phyloP scores from a whole-genome alignment of 805 yeast genomes.

The Isabelozyma heimii region DNA sequence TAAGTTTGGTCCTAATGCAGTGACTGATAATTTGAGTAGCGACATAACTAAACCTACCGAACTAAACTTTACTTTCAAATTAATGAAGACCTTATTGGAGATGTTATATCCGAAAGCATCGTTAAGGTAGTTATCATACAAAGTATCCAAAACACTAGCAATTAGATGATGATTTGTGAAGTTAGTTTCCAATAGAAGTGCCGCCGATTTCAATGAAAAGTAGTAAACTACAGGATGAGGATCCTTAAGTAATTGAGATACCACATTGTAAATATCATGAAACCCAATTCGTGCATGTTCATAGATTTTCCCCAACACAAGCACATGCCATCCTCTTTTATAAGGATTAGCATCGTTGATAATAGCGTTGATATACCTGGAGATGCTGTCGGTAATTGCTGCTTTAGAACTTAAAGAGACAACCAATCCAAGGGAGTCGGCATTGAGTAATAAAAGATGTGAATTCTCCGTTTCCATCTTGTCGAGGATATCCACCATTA shows the following conservation, averaged over 20 bases:
- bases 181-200: slow-evolving; percentile 55
- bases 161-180: slow-evolving; percentile 44
- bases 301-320: slow-evolving; percentile 29
- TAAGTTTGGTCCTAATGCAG: slow-evolving; percentile 38
- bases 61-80: slow-evolving; percentile 31
- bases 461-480: slow-evolving; percentile 38
- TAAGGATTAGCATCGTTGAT: slow-evolving; percentile 64
- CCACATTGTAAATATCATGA: slow-evolving; percentile 50
- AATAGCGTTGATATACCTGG: slow-evolving; percentile 51
- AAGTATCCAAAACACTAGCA: slow-evolving; percentile 32
- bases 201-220: slow-evolving; percentile 63
- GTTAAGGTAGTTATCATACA: slow-evolving; percentile 31
- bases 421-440: slow-evolving; percentile 59
- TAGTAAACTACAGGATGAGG: slow-evolving; percentile 84
- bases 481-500: slow-evolving; percentile 51
- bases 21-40: slow-evolving; percentile 28
- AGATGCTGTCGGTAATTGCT: slow-evolving; percentile 11
- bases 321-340: slow-evolving; percentile 45
- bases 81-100: slow-evolving; percentile 27
- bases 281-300: slow-evolving; percentile 26
- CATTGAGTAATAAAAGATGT: slow-evolving; percentile 44
- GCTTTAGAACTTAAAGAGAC: slow-evolving; percentile 15
- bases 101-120: slow-evolving; percentile 37
- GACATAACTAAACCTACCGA: slow-evolving; percentile 20
- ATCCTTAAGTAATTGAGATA: slow-evolving; percentile 62